These are phyloP conservation scores for Gloeostereum incarnatum DNA, from an alignment of 768 basidiomycete genomes.

Conservation along the genomic window DNA sequence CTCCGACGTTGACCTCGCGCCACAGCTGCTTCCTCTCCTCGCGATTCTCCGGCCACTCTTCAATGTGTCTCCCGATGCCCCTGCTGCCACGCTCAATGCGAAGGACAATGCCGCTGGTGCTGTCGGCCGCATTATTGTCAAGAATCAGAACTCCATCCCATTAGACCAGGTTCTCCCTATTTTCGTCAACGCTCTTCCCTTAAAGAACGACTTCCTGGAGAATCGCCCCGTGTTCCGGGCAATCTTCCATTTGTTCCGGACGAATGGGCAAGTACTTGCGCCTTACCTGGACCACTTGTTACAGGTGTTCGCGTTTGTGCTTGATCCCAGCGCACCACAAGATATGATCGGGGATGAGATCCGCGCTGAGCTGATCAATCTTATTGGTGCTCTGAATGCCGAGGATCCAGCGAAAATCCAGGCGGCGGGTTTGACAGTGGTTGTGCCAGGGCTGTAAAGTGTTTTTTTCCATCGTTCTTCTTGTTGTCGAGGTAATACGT, in stretches of 20 bases:
- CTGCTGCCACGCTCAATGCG: constrained; percentile 68
- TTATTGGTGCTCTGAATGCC: constrained; percentile 63
- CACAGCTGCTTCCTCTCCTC: constrained; percentile 76
- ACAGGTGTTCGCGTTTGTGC: constrained; percentile 68
- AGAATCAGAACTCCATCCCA: constrained; percentile 71
- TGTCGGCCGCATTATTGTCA: constrained; percentile 78
- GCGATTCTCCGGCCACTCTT: constrained; percentile 78
- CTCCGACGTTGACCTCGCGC: constrained; percentile 69
- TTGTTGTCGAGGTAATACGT: constrained; percentile 5
- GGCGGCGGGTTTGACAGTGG: constrained; percentile 60
- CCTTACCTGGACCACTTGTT: constrained; percentile 76
- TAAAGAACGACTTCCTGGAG: constrained; percentile 84
- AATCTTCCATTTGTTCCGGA: constrained; percentile 80
- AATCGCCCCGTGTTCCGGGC: constrained; percentile 85
- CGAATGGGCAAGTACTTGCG: constrained; percentile 58
- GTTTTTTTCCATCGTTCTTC: constrained; percentile 3
- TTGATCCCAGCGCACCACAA: constrained; percentile 61
- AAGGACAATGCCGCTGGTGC: constrained; percentile 97
- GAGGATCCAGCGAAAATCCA: constrained; percentile 75
- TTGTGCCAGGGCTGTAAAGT: constrained; percentile 35
- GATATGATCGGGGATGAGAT: constrained; percentile 81
- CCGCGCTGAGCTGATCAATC: constrained; percentile 62
- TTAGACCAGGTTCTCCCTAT: constrained; percentile 87
- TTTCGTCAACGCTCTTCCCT: constrained; percentile 72
- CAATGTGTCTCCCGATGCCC: constrained; percentile 48